Evolutionary conservation across 805 yeast species (phyloP).

Genomic region (Sugiyamaella chiloensis): DNA sequence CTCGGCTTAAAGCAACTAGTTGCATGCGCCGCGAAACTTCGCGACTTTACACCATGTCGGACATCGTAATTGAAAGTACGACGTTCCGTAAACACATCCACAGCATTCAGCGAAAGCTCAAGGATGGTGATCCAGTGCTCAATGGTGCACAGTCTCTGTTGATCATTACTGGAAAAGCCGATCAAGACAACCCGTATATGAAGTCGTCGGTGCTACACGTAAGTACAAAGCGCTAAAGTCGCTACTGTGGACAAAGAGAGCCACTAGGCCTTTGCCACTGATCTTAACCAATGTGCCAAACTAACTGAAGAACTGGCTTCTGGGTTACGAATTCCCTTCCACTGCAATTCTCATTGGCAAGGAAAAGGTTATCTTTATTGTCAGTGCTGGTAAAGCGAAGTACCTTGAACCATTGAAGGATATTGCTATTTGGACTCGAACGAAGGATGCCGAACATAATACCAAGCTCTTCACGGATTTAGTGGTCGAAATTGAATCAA

Average conservation of each 20-base stretch:
- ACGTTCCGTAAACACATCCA: slow-evolving; percentile 33
- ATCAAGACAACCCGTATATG: slow-evolving; percentile 85
- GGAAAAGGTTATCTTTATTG: slow-evolving; percentile 59
- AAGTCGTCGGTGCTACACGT: slow-evolving; percentile 77
- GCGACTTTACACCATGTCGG: slow-evolving; percentile 10
- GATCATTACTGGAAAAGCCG: slow-evolving; percentile 78
- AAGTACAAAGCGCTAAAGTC: slow-evolving; percentile 52
- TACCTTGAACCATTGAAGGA: slow-evolving; percentile 61
- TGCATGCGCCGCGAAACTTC: too few relatives aligned
- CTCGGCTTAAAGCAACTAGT: too few relatives aligned
- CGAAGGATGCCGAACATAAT: slow-evolving; percentile 78
- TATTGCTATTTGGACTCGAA: slow-evolving; percentile 64
- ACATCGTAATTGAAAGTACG: slow-evolving; percentile 28
- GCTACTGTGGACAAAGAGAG: too few relatives aligned
- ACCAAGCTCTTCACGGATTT: slow-evolving; percentile 60
- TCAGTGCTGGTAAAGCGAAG: slow-evolving; percentile 82
- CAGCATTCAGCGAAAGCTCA: slow-evolving; percentile 26
- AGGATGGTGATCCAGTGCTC: slow-evolving; percentile 33
- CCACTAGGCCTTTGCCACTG: too few relatives aligned
- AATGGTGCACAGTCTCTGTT: slow-evolving; percentile 50
- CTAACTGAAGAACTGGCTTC: slow-evolving; percentile 62
- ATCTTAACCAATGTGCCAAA: slow-evolving; percentile 46
- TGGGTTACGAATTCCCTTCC: slow-evolving; percentile 96
- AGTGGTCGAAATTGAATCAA: slow-evolving; percentile 35
- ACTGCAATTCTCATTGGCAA: slow-evolving; percentile 67